These are phyloP conservation scores for Microbotryum saponariae DNA, from an alignment of 1,284 basidiomycete species.

Conservation along the genomic window DNA sequence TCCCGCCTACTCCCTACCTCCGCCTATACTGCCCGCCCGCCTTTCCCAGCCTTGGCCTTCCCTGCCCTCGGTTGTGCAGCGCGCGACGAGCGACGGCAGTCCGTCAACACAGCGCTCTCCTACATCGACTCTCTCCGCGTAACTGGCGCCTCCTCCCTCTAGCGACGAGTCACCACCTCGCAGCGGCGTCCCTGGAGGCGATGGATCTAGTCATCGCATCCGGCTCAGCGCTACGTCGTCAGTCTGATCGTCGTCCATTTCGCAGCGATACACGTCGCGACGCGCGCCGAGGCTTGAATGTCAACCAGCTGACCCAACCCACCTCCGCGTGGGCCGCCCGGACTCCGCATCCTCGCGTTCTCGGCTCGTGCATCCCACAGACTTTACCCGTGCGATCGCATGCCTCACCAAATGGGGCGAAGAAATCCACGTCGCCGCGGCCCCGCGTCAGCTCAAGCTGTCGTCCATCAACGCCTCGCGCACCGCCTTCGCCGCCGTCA, in stretches of 20 bases:
- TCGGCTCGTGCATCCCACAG: conserved; percentile 12
- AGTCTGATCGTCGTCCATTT: not conserved
- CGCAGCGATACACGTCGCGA: not conserved
- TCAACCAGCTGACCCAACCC: conserved; percentile 12
- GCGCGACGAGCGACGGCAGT: too few species aligned
- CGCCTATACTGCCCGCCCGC: too few species aligned
- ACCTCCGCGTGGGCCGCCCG: conserved; percentile 3
- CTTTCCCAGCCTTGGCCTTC: too few species aligned
- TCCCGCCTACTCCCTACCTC: too few species aligned
- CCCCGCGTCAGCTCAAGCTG: conserved; percentile 24
- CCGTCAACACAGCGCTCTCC: too few species aligned
- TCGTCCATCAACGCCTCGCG: conserved; percentile 32
- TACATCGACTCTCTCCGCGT: too few species aligned
- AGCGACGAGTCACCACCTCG: too few species aligned
- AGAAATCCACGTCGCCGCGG: conserved; percentile 29
- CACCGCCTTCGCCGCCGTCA: conserved; percentile 33
- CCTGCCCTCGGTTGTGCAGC: too few species aligned
- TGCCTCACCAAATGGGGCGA: conserved; percentile 30
- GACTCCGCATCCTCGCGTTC: not conserved
- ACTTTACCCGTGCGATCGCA: conserved; percentile 29
- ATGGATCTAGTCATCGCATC: too few species aligned
- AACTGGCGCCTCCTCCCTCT: too few species aligned
- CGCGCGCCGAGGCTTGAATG: not conserved
- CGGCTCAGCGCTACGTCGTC: too few species aligned
- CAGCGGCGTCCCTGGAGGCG: too few species aligned